Evolutionary conservation across 2,329 filamentous ascomycete genomes (phyloP), one percentile per base, ranked within the genome.

Genomic region (Trichoderma semiorbis): DNA sequence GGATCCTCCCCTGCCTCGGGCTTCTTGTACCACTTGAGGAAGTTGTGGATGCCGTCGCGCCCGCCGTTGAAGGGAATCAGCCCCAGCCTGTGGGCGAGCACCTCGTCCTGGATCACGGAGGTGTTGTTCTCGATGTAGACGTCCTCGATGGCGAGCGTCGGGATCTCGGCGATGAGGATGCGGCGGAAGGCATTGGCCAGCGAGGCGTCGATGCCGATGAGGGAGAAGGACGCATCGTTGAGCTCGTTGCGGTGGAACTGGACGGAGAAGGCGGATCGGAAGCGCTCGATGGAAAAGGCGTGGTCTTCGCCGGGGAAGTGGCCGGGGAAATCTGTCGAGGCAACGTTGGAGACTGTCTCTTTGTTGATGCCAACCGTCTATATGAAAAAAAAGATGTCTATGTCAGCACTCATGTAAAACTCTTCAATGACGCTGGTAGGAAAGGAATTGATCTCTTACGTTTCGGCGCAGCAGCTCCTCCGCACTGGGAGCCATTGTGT

Each of bases 151-250:
- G 97, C 96, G 60, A 99, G 88, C 2, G 94, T 96, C 21, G 95
- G 94, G 68, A 99, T 93, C 85, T 99, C 97, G 76, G 95, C 89
- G 81, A 99, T 92, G 78, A 98, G 88, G 78, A 98, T 98, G 77
- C 96, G 94, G 73, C 96, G 94, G 86, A 98, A 97, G 79, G 97
- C 96, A 81, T 99, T 99, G 79, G 96, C 94, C 80, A 99, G 90
- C 69, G 94, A 91, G 78, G 96, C 94, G 80, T 99, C 96, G 77
- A 98, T 84, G 76, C 95, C 95, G 77, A 97, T 88, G 74, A 99
- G 90, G 39, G 95, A 98, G 85, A 99, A 99, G 70, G 92, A 92
- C 57, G 93, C 86, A 78, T 97, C 90, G 79, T 90, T 88, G 72
- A 88, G 87, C 63, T 92, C 87, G 81, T 97, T 96, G 76, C 93